These are phyloP conservation scores for Cylindrodendrum hubeiense DNA, from an alignment of 2,329 filamentous ascomycete species.

Conservation along the genomic window DNA sequence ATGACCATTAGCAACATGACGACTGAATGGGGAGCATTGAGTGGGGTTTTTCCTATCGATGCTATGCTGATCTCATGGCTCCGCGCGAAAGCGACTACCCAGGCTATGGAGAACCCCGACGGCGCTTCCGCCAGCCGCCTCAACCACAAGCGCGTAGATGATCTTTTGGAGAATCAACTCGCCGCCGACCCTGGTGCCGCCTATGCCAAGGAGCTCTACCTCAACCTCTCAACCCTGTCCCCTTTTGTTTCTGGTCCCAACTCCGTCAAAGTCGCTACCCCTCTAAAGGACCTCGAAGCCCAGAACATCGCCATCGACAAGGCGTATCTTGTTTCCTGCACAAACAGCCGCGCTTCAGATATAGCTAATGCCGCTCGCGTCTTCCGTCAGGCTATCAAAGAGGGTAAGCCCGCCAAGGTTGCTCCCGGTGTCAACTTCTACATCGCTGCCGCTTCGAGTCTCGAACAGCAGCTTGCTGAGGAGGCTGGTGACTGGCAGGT, in stretches of 20 bases:
- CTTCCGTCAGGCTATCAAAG: conserved; percentile 81
- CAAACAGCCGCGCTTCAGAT: conserved; percentile 86
- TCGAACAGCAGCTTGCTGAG: conserved; percentile 83
- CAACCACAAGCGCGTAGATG: conserved; percentile 79
- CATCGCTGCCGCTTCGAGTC: conserved; percentile 85
- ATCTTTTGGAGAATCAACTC: conserved; percentile 75
- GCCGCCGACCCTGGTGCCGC: conserved; percentile 80
- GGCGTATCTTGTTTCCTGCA: conserved; percentile 91
- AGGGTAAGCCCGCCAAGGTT: conserved; percentile 75
- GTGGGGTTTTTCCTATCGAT: conserved; percentile 81
- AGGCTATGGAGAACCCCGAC: conserved; percentile 68
- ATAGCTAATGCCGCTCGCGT: conserved; percentile 89
- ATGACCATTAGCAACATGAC: conserved; percentile 86
- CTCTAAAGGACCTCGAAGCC: conserved; percentile 77
- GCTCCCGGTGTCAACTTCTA: conserved; percentile 86
- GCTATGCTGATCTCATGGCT: conserved; percentile 78
- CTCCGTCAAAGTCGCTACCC: conserved; percentile 88
- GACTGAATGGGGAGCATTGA: conserved; percentile 83
- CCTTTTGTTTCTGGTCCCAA: conserved; percentile 91
- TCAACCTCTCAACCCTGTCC: conserved; percentile 85
- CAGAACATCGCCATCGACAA: conserved; percentile 84
- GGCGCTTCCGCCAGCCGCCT: conserved; percentile 67
- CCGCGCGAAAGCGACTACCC: conserved; percentile 78
- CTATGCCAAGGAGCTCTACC: conserved; percentile 86
- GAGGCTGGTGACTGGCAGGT: conserved; percentile 87